phyloP scores from a whole-genome alignment of 23 red algal genomes.

The Chondrus crispus region DNA sequence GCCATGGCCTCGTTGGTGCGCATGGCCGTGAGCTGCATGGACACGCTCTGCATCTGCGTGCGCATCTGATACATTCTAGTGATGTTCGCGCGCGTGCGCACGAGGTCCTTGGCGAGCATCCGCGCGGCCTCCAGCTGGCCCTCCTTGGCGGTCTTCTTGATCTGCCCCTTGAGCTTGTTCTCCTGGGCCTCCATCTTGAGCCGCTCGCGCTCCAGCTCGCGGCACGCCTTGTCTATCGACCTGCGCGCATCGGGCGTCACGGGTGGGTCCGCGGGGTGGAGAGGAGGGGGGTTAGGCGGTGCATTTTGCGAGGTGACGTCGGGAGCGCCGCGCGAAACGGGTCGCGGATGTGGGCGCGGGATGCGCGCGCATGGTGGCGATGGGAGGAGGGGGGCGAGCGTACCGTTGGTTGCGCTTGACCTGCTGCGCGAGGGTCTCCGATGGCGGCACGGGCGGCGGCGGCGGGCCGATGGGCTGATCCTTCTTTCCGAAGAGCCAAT shows the following conservation, averaged over 20 bases:
- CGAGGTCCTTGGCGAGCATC: slow-evolving; percentile 93
- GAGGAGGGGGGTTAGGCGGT: background rate
- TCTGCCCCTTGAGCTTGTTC: slow-evolving; percentile 68
- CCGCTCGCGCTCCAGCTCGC: slow-evolving; percentile 96
- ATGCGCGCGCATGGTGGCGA: background rate
- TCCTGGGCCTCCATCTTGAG: slow-evolving; percentile 92
- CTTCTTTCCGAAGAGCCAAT: slow-evolving; percentile 69
- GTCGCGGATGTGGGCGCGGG: background rate
- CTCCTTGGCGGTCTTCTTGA: slow-evolving; percentile 79
- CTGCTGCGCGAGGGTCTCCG: slow-evolving; percentile 56
- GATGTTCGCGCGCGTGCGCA: slow-evolving; percentile 72
- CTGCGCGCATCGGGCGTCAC: background rate
- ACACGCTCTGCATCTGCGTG: slow-evolving; percentile 97
- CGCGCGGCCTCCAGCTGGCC: slow-evolving; percentile 81
- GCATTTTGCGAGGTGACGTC: background rate
- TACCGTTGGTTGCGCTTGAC: slow-evolving; percentile 70
- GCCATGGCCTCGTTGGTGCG: slow-evolving; percentile 85
- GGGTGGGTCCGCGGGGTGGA: background rate
- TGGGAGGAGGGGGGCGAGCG: background rate
- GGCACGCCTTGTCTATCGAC: slow-evolving; percentile 87
- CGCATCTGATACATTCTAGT: slow-evolving; percentile 93
- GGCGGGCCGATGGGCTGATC: slow-evolving; percentile 39
- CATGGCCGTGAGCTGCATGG: slow-evolving; percentile 94
- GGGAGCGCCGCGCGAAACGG: background rate
- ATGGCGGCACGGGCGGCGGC: slow-evolving; percentile 41